A percentile compares a stretch with the other conserved stretches of the same genome.
Conservation (phyloP, 2,329 filamentous ascomycete genomes). For the Diaporthe australafricana region DNA sequence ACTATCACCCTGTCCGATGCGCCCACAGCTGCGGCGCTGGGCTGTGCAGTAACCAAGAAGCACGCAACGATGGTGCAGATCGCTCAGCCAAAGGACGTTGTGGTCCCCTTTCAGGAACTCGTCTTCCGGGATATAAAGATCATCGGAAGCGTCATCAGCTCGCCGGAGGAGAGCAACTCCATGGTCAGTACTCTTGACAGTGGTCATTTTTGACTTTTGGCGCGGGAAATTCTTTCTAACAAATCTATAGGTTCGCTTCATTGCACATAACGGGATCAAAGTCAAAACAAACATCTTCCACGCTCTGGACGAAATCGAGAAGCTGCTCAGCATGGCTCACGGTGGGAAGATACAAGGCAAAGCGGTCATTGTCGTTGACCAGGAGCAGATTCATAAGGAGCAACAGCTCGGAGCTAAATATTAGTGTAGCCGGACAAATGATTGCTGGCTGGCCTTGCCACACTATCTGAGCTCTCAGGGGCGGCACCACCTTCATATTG, state of each 20-base stretch:
- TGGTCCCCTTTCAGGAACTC: constrained; percentile 56
- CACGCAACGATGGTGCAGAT: constrained; percentile 70
- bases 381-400: constrained; percentile 47
- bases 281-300: constrained; percentile 64
- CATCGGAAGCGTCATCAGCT: constrained; percentile 58
- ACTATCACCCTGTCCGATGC: constrained; percentile 67
- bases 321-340: constrained; percentile 61
- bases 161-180: constrained; percentile 54
- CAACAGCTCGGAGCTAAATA: constrained; percentile 37
- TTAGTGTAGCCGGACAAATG: not conserved
- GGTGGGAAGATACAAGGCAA: constrained; percentile 67
- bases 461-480: not conserved
- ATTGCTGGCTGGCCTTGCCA: too few relatives aligned
- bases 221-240: not conserved
- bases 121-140: constrained; percentile 66
- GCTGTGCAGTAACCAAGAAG: constrained; percentile 68
- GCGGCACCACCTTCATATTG: too few relatives aligned
- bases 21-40: constrained; percentile 58
- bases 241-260: constrained; percentile 47
- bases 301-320: constrained; percentile 62
- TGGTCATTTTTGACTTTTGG: not conserved
- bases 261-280: constrained; percentile 58
- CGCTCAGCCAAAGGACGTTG: constrained; percentile 59
- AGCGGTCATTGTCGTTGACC: constrained; percentile 63
- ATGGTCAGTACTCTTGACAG: constrained; percentile 48